phyloP scores from a whole-genome alignment of 345 rosid species.

The Brassica cretica region DNA sequence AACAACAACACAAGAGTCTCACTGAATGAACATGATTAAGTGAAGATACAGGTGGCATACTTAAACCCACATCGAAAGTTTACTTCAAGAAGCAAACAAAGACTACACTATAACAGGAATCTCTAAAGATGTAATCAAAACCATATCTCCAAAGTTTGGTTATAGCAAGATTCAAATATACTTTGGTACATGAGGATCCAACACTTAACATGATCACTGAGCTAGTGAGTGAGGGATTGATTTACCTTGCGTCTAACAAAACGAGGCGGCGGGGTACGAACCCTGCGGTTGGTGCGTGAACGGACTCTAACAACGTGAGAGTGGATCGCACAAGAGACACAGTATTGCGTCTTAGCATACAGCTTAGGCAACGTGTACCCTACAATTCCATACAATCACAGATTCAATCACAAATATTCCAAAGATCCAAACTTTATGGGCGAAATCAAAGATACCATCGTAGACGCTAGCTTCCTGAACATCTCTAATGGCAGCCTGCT shows the following conservation, averaged over 20 bases:
- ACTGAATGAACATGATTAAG: neutral
- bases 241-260: conserved; percentile 75
- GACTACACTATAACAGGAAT: neutral
- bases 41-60: neutral
- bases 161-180: neutral
- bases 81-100: neutral
- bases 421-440: neutral
- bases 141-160: neutral
- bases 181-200: too few relatives aligned
- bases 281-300: conserved; percentile 78
- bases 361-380: conserved; percentile 82
- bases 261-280: conserved; percentile 88
- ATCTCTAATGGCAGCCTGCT: conserved; percentile 89
- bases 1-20: neutral
- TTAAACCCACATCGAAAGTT: neutral
- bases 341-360: conserved; percentile 86
- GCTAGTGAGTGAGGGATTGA: neutral
- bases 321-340: conserved; percentile 95
- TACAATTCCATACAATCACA: conserved; percentile 25
- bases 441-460: conserved; percentile 48
- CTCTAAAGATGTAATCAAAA: neutral
- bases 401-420: neutral
- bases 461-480: conserved; percentile 86
- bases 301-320: conserved; percentile 96
- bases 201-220: too few relatives aligned